phyloP scores from a whole-genome alignment of 371 early-diverging fungal genomes.

The Syncephalastrum sp. region DNA sequence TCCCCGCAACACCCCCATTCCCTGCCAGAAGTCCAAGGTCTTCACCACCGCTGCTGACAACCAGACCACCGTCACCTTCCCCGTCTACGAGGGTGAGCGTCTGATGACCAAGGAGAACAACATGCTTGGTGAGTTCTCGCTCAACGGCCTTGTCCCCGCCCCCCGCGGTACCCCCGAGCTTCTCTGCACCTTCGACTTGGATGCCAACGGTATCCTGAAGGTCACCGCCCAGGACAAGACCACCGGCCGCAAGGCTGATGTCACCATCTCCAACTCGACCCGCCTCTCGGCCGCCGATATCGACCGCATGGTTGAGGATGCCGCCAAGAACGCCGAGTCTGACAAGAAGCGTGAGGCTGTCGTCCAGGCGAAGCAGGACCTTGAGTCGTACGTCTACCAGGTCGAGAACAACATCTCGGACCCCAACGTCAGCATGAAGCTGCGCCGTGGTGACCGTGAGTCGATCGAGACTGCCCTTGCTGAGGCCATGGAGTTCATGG shows the following conservation, averaged over 20 bases:
- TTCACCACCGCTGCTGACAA: slow-evolving; percentile 96
- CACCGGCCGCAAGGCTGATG: slow-evolving; percentile 85
- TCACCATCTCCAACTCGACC: slow-evolving; percentile 91
- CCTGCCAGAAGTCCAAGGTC: slow-evolving; percentile 86
- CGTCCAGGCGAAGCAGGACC: slow-evolving; percentile 83
- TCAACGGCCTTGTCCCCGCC: slow-evolving; percentile 85
- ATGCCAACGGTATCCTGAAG: slow-evolving; percentile 94
- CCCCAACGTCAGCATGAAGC: slow-evolving; percentile 75
- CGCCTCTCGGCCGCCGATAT: slow-evolving; percentile 90
- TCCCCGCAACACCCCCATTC: slow-evolving; percentile 89
- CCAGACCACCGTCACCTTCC: slow-evolving; percentile 92
- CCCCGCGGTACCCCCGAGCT: slow-evolving; percentile 92
- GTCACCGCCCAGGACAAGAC: slow-evolving; percentile 92
- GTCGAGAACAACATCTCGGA: slow-evolving; percentile 81
- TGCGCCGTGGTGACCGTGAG: slow-evolving; percentile 83
- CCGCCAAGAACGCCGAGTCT: slow-evolving; percentile 84
- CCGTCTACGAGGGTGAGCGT: slow-evolving; percentile 94
- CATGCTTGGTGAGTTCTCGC: slow-evolving; percentile 89
- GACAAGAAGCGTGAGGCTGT: slow-evolving; percentile 80
- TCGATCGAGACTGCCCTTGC: slow-evolving; percentile 84
- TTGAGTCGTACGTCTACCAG: slow-evolving; percentile 89
- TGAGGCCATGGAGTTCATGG: slow-evolving; percentile 86
- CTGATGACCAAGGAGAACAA: slow-evolving; percentile 92
- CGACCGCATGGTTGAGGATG: slow-evolving; percentile 88
- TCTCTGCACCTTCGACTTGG: slow-evolving; percentile 92